phyloP scores from a whole-genome alignment of 768 basidiomycete genomes.

The Boletus edulis region DNA sequence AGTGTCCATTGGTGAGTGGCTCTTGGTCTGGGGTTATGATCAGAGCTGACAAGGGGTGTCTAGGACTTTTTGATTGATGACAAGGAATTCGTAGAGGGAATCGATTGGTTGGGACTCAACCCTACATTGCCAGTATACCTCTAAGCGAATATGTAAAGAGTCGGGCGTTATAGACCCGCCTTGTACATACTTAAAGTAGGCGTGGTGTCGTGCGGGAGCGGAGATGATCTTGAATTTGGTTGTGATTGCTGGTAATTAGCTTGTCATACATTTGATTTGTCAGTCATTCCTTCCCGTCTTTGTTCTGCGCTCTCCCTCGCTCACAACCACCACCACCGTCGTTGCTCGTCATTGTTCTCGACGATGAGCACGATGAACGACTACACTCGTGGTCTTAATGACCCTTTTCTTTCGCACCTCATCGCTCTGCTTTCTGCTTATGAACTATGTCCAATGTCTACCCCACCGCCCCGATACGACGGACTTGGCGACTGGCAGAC shows the following conservation, averaged over 20 bases:
- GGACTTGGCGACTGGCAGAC: constrained; percentile 60
- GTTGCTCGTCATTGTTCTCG: constrained; percentile 14
- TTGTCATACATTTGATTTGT: background rate
- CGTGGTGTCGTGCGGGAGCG: constrained; percentile 4
- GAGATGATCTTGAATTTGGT: constrained; percentile 18
- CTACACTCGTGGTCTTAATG: constrained; percentile 18
- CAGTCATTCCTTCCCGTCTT: background rate
- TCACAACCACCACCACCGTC: constrained; percentile 7
- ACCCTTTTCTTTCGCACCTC: constrained; percentile 52
- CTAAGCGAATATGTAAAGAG: constrained; percentile 4
- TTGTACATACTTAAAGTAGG: background rate
- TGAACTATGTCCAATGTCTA: constrained; percentile 49
- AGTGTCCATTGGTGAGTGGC: constrained; percentile 62
- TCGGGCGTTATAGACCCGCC: background rate
- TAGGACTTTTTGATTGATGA: constrained; percentile 87
- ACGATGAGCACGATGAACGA: constrained; percentile 36
- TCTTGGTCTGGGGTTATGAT: background rate
- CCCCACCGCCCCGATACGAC: constrained; percentile 53
- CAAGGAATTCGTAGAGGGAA: constrained; percentile 63
- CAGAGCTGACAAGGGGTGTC: constrained; percentile 4
- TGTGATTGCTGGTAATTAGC: constrained; percentile 1
- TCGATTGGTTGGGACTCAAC: constrained; percentile 72
- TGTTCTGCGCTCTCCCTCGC: background rate
- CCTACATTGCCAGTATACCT: constrained; percentile 81
- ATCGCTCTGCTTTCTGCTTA: constrained; percentile 58